phyloP scores from a whole-genome alignment of 2,329 filamentous ascomycete genomes.

The Colletotrichum tropicicola region DNA sequence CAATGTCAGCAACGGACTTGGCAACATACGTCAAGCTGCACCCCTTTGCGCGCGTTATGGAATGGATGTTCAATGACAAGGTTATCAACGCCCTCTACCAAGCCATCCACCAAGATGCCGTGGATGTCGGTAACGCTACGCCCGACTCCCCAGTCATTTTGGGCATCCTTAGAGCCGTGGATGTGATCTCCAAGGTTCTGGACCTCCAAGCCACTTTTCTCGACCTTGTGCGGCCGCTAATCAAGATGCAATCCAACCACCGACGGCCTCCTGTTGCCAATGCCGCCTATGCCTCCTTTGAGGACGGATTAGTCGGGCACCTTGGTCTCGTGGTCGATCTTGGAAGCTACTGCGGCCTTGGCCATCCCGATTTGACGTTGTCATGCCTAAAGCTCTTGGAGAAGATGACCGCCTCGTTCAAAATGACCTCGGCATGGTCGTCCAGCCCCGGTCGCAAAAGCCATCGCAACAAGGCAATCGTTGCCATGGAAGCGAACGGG shows the following conservation, averaged over 20 bases:
- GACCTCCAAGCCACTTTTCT: slow-evolving; percentile 92
- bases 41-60: slow-evolving; percentile 94
- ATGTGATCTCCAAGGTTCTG: slow-evolving; percentile 84
- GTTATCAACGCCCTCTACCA: slow-evolving; percentile 83
- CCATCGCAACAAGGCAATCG: slow-evolving; percentile 84
- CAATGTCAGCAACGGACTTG: slow-evolving; percentile 79
- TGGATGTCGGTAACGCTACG: slow-evolving; percentile 75
- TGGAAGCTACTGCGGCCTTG: slow-evolving; percentile 86
- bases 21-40: slow-evolving; percentile 86
- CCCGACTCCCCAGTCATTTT: slow-evolving; percentile 84
- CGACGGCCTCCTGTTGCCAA: slow-evolving; percentile 73
- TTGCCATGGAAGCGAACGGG: slow-evolving; percentile 84
- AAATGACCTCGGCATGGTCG: slow-evolving; percentile 77
- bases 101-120: slow-evolving; percentile 79
- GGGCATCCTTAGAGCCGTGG: slow-evolving; percentile 80
- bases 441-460: slow-evolving; percentile 37
- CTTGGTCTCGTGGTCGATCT: slow-evolving; percentile 82
- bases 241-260: slow-evolving; percentile 72
- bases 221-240: slow-evolving; percentile 82
- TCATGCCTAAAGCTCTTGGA: slow-evolving; percentile 84
- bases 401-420: slow-evolving; percentile 85
- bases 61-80: slow-evolving; percentile 96
- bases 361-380: slow-evolving; percentile 82
- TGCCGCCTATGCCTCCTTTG: slow-evolving; percentile 84
- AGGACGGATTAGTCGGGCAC: slow-evolving; percentile 88